Evolutionary conservation across 179 eudicot species (phyloP), one percentile per base, ranked within the genome.

Genomic region (Actinidia chinensis): DNA sequence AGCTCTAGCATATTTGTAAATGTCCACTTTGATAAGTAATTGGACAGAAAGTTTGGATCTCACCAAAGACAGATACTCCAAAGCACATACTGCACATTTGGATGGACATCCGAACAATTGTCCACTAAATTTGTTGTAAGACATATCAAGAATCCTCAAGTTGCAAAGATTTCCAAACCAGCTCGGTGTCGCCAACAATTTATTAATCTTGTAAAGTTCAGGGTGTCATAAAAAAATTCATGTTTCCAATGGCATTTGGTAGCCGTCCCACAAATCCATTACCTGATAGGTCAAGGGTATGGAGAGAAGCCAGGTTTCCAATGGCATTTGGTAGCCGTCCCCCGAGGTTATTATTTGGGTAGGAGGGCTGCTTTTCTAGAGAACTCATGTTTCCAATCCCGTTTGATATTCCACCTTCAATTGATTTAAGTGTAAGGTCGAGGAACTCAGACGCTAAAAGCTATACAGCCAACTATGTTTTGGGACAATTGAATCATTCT

Each of bases 261-360:
- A 58, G 28, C 8, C 11, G 5, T 58, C 63, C 63, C 8, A 6
- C 1, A 58, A 58, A 28, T 58, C 6, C 6, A 58, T 58, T 58
- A 58, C 0, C 0, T 10, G 11, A 58, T 20, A 58, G 1, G 6
- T 58, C 61, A 56, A 56, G 6, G 61, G 61, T 56, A 18, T 56
- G 18, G 61, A n/a, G n/a, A 56, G 61, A 55, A 17, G 60, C 60
- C 60, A 55, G 60, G 60, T 55, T 55, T 55, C 60, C 66, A 23
- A 68, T 40, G 14, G 51, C 10, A 25, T 17, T 43, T 4, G 71
- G 52, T 68, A 68, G 4, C 7, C 42, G 4, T 5, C 81, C 65
- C 36, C 14, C 15, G 13, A 74, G 66, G 8, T 59, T 1, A 63
- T 82, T 78, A 15, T 1, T n/a, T 0, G n/a, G 69, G n/a, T 1